Conservation (phyloP, 352 stramenopile genomes). For the Phytophthora melonis region DNA sequence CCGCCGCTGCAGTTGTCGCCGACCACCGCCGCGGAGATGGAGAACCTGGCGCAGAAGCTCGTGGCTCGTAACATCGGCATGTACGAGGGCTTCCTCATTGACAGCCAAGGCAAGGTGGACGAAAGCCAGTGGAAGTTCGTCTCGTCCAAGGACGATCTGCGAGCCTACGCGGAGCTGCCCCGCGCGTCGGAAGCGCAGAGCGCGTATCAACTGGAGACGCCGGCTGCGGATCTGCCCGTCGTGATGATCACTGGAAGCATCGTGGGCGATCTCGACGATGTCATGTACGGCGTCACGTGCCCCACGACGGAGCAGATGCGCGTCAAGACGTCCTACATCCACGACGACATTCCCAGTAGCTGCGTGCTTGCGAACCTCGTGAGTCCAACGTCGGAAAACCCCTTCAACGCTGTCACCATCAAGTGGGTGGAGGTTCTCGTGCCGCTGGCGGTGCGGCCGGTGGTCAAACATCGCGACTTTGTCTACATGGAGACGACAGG, state of each 20-base stretch:
- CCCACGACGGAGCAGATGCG: conserved; percentile 44
- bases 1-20: conserved; percentile 42
- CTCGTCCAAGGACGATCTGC: conserved; percentile 35
- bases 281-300: conserved; percentile 52
- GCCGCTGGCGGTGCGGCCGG: conserved; percentile 41
- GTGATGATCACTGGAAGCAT: conserved; percentile 46
- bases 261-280: conserved; percentile 43
- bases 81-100: conserved; percentile 47
- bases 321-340: conserved; percentile 53
- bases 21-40: conserved; percentile 22
- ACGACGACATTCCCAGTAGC: conserved; percentile 51
- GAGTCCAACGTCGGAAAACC: conserved; percentile 33
- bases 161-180: conserved; percentile 33
- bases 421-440: conserved; percentile 63
- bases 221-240: conserved; percentile 32
- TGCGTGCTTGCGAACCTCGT: conserved; percentile 52
- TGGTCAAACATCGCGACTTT: conserved; percentile 58
- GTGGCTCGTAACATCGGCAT: conserved; percentile 32
- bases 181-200: neutral
- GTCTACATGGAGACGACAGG: conserved; percentile 61
- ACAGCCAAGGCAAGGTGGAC: conserved; percentile 40
- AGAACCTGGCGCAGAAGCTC: conserved; percentile 37
- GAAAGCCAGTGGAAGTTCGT: conserved; percentile 45
- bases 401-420: conserved; percentile 50
- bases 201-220: conserved; percentile 21